A percentile compares a stretch with the other conserved stretches of the same genome.
Evolutionary conservation across 1,284 basidiomycete genomes (phyloP).

Genomic region (Austropuccinia psidii): DNA sequence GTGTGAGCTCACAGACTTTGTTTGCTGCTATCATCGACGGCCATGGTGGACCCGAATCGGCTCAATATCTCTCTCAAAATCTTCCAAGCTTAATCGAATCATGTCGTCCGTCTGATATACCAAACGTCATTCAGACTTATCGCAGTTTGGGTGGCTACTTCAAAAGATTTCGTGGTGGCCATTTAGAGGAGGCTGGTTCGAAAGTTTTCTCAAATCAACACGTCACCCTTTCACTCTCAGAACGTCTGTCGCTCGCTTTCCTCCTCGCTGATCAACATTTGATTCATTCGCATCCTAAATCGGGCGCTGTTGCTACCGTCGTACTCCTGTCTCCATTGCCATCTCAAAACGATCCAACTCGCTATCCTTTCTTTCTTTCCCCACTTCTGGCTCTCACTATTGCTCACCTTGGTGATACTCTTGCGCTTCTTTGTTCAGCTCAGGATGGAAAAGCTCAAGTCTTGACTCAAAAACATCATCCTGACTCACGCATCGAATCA

Average conservation of each 20-base stretch:
- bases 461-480: conserved; percentile 86
- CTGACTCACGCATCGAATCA: conserved; percentile 77
- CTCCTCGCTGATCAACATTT: conserved; percentile 24
- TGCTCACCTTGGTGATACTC: conserved; percentile 83
- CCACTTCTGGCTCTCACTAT: conserved; percentile 55
- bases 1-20: not conserved
- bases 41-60: conserved; percentile 19
- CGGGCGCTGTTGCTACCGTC: conserved; percentile 4
- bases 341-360: conserved; percentile 60
- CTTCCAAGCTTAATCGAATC: not conserved
- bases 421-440: conserved; percentile 70
- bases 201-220: not conserved
- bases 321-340: not conserved
- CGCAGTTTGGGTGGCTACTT: conserved; percentile 21
- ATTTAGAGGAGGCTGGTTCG: not conserved
- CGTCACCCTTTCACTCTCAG: not conserved
- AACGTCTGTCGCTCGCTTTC: conserved; percentile 20
- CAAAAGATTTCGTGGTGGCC: conserved; percentile 18
- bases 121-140: conserved; percentile 14
- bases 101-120: not conserved
- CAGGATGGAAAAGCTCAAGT: conserved; percentile 63
- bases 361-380: conserved; percentile 47
- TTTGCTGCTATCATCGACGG: conserved; percentile 22
- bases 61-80: conserved; percentile 2
- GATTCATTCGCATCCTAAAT: conserved; percentile 2